Base-by-base conservation (phyloP, 192 early-diverging fungal genomes). In the Phlyctochytrium planicorne region DNA sequence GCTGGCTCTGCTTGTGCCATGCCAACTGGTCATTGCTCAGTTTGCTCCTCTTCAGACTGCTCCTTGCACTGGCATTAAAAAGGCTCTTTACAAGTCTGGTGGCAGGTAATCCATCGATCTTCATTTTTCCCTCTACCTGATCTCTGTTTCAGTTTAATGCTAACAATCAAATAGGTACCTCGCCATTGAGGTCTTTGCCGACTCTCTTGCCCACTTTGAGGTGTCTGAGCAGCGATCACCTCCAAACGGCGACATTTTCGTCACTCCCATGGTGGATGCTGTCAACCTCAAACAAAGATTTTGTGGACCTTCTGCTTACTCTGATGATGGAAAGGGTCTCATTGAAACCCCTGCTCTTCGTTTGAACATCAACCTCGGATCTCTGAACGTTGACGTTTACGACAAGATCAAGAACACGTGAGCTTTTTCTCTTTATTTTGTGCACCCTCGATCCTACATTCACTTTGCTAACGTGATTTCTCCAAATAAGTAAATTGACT, bases 401-500 rank as follows among this genome's bases (percentile, higher is more conserved):
- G 40, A 47, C 40, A 47, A 47, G 40, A 6, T 47, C 40, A 6
- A 20, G 20, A 47, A 47, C 40, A 20, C 20, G 40, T 47, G 20
- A 47, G 40, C 20, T 47, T 14, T 47, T n/a, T n/a, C n/a, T n/a
- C n/a, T n/a, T n/a, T n/a, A n/a, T n/a, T n/a, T n/a, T n/a, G n/a
- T n/a, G n/a, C n/a, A n/a, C n/a, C n/a, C n/a, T n/a, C n/a, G n/a
- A n/a, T n/a, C n/a, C n/a, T n/a, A n/a, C n/a, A 2, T 33, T 34
- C 24, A 35, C 59, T 4, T 59, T 57, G n/a, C n/a, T n/a, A n/a
- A n/a, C n/a, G n/a, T n/a, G 66, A 23, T 24, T 60, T 36, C 23
- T n/a, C n/a, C n/a, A n/a, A n/a, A 50, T 40, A 25, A 10, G 30
- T 17, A 56, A 36, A 23, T 50, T 68, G 55, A 68, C 66, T 29